Percentiles rank a stretch among this genome's conserved stretches.
These are phyloP conservation scores for Macrotyloma uniflorum DNA, from an alignment of 306 rosid species.

Conservation along the genomic window DNA sequence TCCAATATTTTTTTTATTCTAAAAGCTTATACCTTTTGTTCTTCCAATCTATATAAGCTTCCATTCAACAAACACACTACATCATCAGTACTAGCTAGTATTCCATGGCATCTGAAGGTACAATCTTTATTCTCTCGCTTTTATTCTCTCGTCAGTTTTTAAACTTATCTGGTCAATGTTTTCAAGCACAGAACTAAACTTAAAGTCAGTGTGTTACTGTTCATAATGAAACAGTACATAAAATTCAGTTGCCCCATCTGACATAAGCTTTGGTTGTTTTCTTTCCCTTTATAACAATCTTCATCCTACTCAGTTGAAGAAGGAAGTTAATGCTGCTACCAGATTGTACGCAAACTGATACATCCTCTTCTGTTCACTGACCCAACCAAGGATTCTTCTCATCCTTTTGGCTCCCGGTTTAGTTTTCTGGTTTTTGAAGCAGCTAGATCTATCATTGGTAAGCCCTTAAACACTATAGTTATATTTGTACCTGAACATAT, in stretches of 20 bases:
- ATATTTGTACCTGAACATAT: not conserved
- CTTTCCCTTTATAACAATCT: slow-evolving; percentile 48
- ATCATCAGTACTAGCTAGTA: slow-evolving; percentile 41
- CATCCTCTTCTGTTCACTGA: slow-evolving; percentile 31
- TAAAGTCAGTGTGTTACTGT: slow-evolving; percentile 9
- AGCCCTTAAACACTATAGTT: slow-evolving; percentile 31
- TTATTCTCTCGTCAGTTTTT: slow-evolving; percentile 25
- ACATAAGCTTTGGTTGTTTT: slow-evolving; percentile 53
- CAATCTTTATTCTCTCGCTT: slow-evolving; percentile 40
- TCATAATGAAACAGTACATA: slow-evolving; percentile 37
- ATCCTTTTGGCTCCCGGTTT: slow-evolving; percentile 27
- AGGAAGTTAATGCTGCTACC: slow-evolving; percentile 36
- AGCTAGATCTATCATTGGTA: slow-evolving; percentile 57
- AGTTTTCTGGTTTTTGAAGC: slow-evolving; percentile 28
- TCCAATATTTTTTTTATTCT: slow-evolving; percentile 57
- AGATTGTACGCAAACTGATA: slow-evolving; percentile 33
- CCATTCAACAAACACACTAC: slow-evolving; percentile 49
- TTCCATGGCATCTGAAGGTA: slow-evolving; percentile 65
- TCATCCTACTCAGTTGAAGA: slow-evolving; percentile 46
- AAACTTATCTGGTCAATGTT: slow-evolving; percentile 28
- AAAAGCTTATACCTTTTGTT: slow-evolving; percentile 47
- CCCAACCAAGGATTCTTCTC: slow-evolving; percentile 23
- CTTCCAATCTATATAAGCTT: slow-evolving; percentile 56
- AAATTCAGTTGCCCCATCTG: slow-evolving; percentile 53
- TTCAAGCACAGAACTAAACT: slow-evolving; percentile 18